phyloP scores from a whole-genome alignment of 176 grass and related monocot genomes.

The Cenchrus purpureus region DNA sequence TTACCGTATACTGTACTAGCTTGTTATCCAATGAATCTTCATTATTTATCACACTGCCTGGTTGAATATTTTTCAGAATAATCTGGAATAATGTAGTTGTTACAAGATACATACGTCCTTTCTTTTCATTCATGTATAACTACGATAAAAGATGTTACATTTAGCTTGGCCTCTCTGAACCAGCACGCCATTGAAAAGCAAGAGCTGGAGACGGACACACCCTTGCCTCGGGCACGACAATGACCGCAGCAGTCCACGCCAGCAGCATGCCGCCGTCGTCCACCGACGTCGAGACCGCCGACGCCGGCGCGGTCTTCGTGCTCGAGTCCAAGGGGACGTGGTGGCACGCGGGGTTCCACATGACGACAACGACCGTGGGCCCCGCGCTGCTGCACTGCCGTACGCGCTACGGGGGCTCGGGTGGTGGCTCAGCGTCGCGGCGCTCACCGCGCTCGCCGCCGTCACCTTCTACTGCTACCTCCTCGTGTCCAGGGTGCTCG shows the following conservation, averaged over 20 bases:
- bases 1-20: background rate
- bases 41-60: too few relatives aligned
- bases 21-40: background rate
- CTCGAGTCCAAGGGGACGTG: slow-evolving; percentile 92
- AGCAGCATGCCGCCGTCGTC: background rate
- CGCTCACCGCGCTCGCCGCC: slow-evolving; percentile 42
- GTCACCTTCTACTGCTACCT: slow-evolving; percentile 84
- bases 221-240: too few relatives aligned
- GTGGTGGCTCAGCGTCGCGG: slow-evolving; percentile 59
- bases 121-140: too few relatives aligned
- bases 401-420: slow-evolving; percentile 48
- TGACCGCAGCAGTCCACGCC: too few relatives aligned
- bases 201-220: too few relatives aligned
- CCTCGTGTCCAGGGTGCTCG: slow-evolving; percentile 86
- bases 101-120: too few relatives aligned
- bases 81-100: too few relatives aligned
- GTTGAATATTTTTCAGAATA: too few relatives aligned
- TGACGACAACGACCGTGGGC: slow-evolving; percentile 85
- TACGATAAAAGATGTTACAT: too few relatives aligned
- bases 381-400: slow-evolving; percentile 80
- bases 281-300: slow-evolving; percentile 19
- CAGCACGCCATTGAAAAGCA: too few relatives aligned
- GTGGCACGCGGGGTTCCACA: slow-evolving; percentile 95
- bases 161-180: too few relatives aligned
- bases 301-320: slow-evolving; percentile 82